phyloP scores from a whole-genome alignment of 225 moss, liverwort and hornwort species.

The Climacium dendroides region DNA sequence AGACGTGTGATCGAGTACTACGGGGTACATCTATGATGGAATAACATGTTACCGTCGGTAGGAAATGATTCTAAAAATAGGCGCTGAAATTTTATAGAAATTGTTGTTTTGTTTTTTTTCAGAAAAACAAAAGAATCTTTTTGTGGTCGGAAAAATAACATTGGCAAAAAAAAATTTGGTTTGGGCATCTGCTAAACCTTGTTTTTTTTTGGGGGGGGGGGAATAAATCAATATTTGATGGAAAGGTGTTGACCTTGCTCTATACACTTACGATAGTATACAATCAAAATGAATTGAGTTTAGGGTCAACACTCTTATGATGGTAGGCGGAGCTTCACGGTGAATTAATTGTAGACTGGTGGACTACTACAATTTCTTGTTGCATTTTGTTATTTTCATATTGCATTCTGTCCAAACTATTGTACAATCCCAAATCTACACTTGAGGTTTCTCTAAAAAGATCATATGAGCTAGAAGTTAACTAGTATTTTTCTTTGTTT shows the following conservation, averaged over 20 bases:
- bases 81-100: no score
- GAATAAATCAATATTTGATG: no score
- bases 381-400: background rate
- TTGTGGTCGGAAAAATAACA: no score
- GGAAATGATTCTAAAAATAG: no score
- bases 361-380: background rate
- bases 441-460: rapidly evolving
- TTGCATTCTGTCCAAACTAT: background rate
- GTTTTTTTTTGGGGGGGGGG: no score
- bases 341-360: background rate
- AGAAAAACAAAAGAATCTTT: no score
- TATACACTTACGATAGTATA: no score
- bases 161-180: no score
- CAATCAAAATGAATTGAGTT: background rate
- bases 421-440: background rate
- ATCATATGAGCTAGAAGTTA: background rate
- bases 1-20: background rate
- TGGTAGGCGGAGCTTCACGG: background rate
- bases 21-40: background rate
- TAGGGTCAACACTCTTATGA: background rate
- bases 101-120: no score
- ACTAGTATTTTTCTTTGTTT: background rate
- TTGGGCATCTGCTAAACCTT: no score
- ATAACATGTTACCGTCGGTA: background rate
- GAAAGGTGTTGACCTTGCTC: rapidly evolving